Conservation (phyloP, 1,139 yeast genomes). For the Pichia sp. region DNA sequence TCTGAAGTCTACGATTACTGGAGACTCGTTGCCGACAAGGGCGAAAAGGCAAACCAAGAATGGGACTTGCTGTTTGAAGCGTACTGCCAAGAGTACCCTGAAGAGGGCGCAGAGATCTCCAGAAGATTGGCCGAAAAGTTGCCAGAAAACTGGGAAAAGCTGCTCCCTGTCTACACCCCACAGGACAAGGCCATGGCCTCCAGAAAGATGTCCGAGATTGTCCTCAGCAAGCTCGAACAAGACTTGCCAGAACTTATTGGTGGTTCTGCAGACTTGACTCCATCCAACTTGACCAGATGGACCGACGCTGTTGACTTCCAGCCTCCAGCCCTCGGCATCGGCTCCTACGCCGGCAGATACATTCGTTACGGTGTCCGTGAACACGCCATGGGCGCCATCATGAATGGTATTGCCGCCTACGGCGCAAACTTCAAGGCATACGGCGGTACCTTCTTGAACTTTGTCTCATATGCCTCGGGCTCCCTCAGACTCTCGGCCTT, state of each 20-base stretch:
- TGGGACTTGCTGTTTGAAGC: conserved; percentile 66
- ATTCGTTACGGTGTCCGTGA: conserved; percentile 99
- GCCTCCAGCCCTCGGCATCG: conserved; percentile 76
- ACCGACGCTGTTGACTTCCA: conserved; percentile 87
- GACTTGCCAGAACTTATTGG: conserved; percentile 87
- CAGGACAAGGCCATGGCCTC: conserved; percentile 83
- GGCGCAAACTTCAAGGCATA: conserved; percentile 91
- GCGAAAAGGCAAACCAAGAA: conserved; percentile 60
- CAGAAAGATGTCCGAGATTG: conserved; percentile 89
- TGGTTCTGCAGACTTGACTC: conserved; percentile 98
- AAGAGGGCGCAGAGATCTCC: conserved; percentile 70
- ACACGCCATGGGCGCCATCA: conserved; percentile 99
- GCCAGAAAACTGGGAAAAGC: conserved; percentile 78
- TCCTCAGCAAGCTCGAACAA: conserved; percentile 59
- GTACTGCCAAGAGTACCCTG: conserved; percentile 71
- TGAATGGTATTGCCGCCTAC: conserved; percentile 95
- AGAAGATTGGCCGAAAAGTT: conserved; percentile 80
- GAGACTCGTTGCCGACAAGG: conserved; percentile 54
- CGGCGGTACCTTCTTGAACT: conserved; percentile 98
- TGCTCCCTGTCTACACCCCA: conserved; percentile 77
- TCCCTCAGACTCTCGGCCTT: conserved; percentile 93
- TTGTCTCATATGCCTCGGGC: conserved; percentile 97
- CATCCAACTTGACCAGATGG: conserved; percentile 95
- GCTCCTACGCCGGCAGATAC: conserved; percentile 90
- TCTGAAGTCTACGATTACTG: conserved; percentile 75